phyloP scores from a whole-genome alignment of 257 asterid genomes.

The Solanum dulcamara region DNA sequence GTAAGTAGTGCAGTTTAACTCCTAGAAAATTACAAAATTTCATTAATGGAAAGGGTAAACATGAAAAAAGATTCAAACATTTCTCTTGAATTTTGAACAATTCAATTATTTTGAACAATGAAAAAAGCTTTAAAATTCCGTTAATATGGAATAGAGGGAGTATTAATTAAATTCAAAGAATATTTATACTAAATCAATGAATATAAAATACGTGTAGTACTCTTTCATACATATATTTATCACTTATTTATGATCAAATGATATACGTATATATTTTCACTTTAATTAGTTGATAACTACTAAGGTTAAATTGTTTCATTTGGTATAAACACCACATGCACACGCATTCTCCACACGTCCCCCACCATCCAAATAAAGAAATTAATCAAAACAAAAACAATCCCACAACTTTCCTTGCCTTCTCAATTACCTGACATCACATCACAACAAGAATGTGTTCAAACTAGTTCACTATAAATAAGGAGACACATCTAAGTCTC shows the following conservation, averaged over 20 bases:
- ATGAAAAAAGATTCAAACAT: too few relatives aligned
- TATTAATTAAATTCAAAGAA: too few relatives aligned
- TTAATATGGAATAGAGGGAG: too few relatives aligned
- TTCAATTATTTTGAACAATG: too few relatives aligned
- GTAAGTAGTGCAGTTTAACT: too few relatives aligned
- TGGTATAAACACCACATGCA: too few relatives aligned
- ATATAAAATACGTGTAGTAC: neutral
- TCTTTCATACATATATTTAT: neutral
- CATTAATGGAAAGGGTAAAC: too few relatives aligned
- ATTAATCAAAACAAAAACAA: fast-evolving
- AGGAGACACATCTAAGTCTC: neutral
- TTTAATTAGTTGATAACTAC: neutral
- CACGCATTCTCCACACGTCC: too few relatives aligned
- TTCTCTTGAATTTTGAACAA: too few relatives aligned
- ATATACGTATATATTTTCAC: neutral
- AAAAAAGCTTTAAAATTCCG: too few relatives aligned
- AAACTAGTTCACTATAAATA: neutral
- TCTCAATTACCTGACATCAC: neutral
- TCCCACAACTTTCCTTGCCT: neutral
- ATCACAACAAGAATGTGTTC: neutral
- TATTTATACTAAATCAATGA: neutral
- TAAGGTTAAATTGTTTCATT: neutral
- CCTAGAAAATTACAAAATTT: too few relatives aligned
- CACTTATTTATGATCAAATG: neutral
- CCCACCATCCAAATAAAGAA: too few relatives aligned